A percentile compares a stretch with the other conserved stretches of the same genome.
These are phyloP conservation scores for Hibiscus trionum DNA, from an alignment of 345 rosid species.

Conservation along the genomic window DNA sequence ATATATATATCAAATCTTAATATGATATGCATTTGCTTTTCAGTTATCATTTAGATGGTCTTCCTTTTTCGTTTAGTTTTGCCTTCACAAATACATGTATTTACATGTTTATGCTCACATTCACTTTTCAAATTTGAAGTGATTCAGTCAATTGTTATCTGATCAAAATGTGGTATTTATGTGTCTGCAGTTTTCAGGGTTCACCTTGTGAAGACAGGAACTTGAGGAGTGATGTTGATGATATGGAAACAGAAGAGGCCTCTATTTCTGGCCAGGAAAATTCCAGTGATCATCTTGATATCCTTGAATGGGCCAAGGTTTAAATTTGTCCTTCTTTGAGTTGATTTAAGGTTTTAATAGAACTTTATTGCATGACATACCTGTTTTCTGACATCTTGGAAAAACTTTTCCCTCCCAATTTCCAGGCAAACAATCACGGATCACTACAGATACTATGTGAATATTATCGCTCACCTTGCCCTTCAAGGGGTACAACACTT, in stretches of 20 bases:
- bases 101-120: background rate
- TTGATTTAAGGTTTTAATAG: slow-evolving; percentile 6
- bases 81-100: background rate
- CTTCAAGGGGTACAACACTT: slow-evolving; percentile 62
- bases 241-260: slow-evolving; percentile 71
- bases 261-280: slow-evolving; percentile 86
- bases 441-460: slow-evolving; percentile 71
- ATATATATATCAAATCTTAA: background rate
- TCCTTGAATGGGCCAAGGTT: slow-evolving; percentile 96
- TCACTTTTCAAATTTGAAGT: background rate
- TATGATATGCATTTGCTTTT: background rate
- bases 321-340: slow-evolving; percentile 13
- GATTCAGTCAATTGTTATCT: background rate
- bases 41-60: background rate
- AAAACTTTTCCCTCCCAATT: slow-evolving; percentile 5
- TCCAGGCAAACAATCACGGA: slow-evolving; percentile 69
- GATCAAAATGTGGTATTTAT: slow-evolving; percentile 2
- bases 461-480: slow-evolving; percentile 55
- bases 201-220: slow-evolving; percentile 63
- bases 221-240: slow-evolving; percentile 55
- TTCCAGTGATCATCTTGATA: slow-evolving; percentile 46
- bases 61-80: background rate
- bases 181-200: slow-evolving; percentile 57
- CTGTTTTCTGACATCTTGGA: background rate
- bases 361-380: background rate